Percentiles rank a stretch among this genome's conserved stretches.
Evolutionary conservation across 2,329 filamentous ascomycete species (phyloP).

Genomic region (Diaporthe sp.): DNA sequence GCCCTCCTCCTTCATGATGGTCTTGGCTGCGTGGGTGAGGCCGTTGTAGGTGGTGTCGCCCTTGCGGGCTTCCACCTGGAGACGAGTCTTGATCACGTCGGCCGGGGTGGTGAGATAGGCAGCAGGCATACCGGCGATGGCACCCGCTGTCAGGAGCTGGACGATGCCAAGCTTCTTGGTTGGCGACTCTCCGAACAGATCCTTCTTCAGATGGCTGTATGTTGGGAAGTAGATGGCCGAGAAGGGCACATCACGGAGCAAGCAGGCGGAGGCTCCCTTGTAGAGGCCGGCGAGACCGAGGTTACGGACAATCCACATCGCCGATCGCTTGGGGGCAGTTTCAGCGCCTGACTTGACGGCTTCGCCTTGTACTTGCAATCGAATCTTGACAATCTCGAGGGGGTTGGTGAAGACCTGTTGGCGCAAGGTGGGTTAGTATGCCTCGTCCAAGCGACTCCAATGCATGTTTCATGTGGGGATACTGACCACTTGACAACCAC

Average conservation of each 20-base stretch:
- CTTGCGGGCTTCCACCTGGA: conserved; percentile 97
- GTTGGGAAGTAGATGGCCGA: conserved; percentile 99
- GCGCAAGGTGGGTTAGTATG: conserved; percentile 29
- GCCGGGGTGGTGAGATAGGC: conserved; percentile 97
- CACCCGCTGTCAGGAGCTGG: conserved; percentile 93
- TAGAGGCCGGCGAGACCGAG: conserved; percentile 94
- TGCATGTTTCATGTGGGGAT: not conserved
- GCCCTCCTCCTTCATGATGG: conserved; percentile 90
- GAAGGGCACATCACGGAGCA: conserved; percentile 96
- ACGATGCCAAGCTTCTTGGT: conserved; percentile 90
- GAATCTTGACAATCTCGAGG: conserved; percentile 99
- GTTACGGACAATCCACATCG: conserved; percentile 98
- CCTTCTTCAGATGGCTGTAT: conserved; percentile 93
- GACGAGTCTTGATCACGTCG: conserved; percentile 98
- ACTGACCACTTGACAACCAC: conserved; percentile 95
- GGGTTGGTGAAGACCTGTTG: conserved; percentile 93
- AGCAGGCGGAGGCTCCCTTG: conserved; percentile 94
- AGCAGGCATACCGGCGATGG: conserved; percentile 92
- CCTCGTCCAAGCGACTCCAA: not conserved
- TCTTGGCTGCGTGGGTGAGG: conserved; percentile 85
- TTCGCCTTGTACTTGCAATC: conserved; percentile 96
- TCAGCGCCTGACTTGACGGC: conserved; percentile 85
- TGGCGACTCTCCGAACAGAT: conserved; percentile 90
- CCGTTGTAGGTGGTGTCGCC: conserved; percentile 91
- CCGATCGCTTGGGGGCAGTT: conserved; percentile 86